phyloP scores from a whole-genome alignment of 2,329 filamentous ascomycete genomes.

The Metarhizium rileyi region DNA sequence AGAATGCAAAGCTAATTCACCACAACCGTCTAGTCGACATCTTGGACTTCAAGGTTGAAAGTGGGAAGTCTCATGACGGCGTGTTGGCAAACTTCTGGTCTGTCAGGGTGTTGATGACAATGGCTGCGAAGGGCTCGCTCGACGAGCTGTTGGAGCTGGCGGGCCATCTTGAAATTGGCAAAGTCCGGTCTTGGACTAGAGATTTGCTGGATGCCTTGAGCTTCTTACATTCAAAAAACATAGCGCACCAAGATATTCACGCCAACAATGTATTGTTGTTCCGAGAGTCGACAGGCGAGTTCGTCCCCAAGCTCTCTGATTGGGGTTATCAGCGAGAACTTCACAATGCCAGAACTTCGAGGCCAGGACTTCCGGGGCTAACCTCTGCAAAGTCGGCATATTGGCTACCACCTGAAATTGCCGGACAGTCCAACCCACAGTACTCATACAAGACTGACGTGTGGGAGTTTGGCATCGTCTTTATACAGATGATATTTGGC shows the following conservation, averaged over 20 bases:
- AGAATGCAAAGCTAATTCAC: conserved; percentile 59
- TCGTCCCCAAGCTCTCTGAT: conserved; percentile 66
- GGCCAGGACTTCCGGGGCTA: conserved; percentile 41
- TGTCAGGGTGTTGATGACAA: conserved; percentile 64
- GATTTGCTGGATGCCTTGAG: conserved; percentile 83
- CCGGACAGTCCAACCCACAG: conserved; percentile 49
- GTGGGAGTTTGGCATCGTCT: conserved; percentile 88
- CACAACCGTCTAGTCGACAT: conserved; percentile 73
- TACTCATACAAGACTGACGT: conserved; percentile 76
- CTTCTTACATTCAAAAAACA: conserved; percentile 74
- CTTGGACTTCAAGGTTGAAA: conserved; percentile 72
- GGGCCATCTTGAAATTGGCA: conserved; percentile 61
- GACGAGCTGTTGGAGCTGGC: conserved; percentile 73
- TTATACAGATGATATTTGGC: conserved; percentile 91
- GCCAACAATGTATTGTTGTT: conserved; percentile 70
- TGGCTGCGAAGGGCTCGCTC: conserved; percentile 74
- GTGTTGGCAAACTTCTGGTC: conserved; percentile 46
- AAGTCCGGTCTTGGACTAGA: conserved; percentile 80
- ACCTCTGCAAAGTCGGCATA: conserved; percentile 64
- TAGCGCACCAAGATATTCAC: conserved; percentile 78
- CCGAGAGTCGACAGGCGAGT: conserved; percentile 56
- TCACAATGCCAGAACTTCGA: conserved; percentile 47
- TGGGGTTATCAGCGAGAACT: conserved; percentile 60
- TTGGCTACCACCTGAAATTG: conserved; percentile 75
- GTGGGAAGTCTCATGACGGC: conserved; percentile 32